Evolutionary conservation across 176 grass and related monocot genomes (phyloP), one percentile per base, ranked within the genome.

Genomic region (Cenchrus fungigraminus): DNA sequence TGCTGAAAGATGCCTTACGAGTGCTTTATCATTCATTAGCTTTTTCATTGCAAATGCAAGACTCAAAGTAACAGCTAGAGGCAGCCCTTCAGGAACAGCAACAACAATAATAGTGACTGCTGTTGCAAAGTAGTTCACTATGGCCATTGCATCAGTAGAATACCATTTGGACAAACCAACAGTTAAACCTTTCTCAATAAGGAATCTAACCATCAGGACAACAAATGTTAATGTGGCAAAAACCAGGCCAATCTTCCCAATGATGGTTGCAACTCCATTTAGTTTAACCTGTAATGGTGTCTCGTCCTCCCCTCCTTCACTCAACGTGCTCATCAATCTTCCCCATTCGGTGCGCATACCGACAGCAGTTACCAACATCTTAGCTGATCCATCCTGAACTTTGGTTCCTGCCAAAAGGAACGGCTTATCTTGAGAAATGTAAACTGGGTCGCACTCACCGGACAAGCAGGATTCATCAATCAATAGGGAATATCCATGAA

Each of bases 31-130:
- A 69, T 92, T 69, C 96, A 98, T 98, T 84, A 98, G 84, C 73
- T 98, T 92, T 77, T 98, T 98, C 96, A 98, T 98, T 56, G 96
- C 96, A 92, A 94, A 98, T 70, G 96, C 96, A 83, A 98, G 96
- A 87, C 96, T 98, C 78, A 95, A 83, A 78, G 95, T 98, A 70
- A 98, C 95, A 55, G 95, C 95, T 80, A 98, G 84, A 16, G 95
- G 95, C 59, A 98, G 79, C 49, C 96, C 96, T 81, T 98, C 96
- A 78, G 96, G 96, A 85, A 98, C 96, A 80, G 96, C 96, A 86
- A 98, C 96, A 81, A 98, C 96, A 76, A 98, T 92, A 83, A 98
- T 98, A 77, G 96, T 98, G 64, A 95, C 93, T 32, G 91, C 91
- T 66, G 89, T 91, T 53, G 96, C 96, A 68, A 98, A 98, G 81